These are phyloP conservation scores for Salvia sclarea DNA, from an alignment of 305 asterid species.

Conservation along the genomic window DNA sequence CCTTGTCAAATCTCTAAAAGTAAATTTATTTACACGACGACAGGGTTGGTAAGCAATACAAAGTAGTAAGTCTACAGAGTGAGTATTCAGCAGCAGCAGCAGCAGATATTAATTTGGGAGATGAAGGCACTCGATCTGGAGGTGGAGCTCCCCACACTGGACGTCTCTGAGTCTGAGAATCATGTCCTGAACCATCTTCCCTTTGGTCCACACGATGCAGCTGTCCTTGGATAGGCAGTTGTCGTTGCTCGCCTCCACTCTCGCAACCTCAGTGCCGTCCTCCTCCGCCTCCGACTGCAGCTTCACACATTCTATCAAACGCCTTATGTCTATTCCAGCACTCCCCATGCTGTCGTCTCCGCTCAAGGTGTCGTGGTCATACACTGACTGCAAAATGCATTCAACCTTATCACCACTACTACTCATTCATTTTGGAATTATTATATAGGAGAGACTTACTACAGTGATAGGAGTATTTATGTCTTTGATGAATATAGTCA, in stretches of 20 bases:
- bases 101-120: slow-evolving; percentile 3
- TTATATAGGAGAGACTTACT: slow-evolving; percentile 41
- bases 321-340: slow-evolving; percentile 56
- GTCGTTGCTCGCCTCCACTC: slow-evolving; percentile 42
- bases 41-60: too few relatives aligned
- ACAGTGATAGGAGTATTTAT: slow-evolving; percentile 52
- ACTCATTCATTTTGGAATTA: too few relatives aligned
- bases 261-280: slow-evolving; percentile 46
- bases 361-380: slow-evolving; percentile 66
- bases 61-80: too few relatives aligned
- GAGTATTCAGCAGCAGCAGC: too few relatives aligned
- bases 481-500: slow-evolving; percentile 60
- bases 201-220: slow-evolving; percentile 44
- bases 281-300: slow-evolving; percentile 46
- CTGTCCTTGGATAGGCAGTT: slow-evolving; percentile 57
- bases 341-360: slow-evolving; percentile 67
- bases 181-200: slow-evolving; percentile 55
- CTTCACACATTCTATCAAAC: slow-evolving; percentile 48
- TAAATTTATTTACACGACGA: too few relatives aligned
- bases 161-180: slow-evolving; percentile 42
- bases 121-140: slow-evolving; percentile 52
- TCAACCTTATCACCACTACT: too few relatives aligned
- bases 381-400: slow-evolving; percentile 62
- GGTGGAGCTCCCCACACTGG: slow-evolving; percentile 56
- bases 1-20: too few relatives aligned